Base-by-base conservation (phyloP, 768 basidiomycete genomes). In the Phylloporus sp. region DNA sequence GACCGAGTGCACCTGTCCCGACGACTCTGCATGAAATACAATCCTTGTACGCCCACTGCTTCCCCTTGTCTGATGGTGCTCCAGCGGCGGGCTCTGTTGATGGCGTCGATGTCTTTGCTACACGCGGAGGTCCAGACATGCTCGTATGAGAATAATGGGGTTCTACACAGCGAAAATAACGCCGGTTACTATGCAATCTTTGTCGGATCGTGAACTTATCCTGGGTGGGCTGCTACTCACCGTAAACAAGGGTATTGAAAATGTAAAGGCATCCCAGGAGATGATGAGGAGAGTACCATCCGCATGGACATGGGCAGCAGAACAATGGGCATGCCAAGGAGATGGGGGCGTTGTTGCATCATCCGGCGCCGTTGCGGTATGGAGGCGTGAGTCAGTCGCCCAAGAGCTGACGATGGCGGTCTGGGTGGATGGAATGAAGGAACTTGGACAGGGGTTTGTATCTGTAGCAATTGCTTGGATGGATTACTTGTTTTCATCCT, bases 11-110 rank as follows among this genome's bases (percentile, higher is more conserved):
- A 24, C 70, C 79, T 0, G 84, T 77, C 17, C 86, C 85, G 32
- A 85, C 76, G 44, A 88, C 68, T 33, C 78, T 77, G 61, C 87
- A 89, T 1, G 82, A 73, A n/a, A 85, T 56, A 50, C 86, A 89
- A 33, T 87, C 82, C 38, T 72, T 64, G 52, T 67, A 56, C 11
- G 53, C 49, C 58, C 49, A 22, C 1, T 42, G 32, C n/a, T 49
- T 42, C 23, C 22, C 43, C 6, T 52, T 54, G 29, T 48, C 55
- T 13, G 46, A 31, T 1, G 42, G 41, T 1, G 26, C 33, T 42
- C 18, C 32, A 18, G 54, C 2, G 11, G 53, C 2, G 9, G 48
- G 3, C n/a, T 44, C 46, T 9, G 28, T 29, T 4, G 41, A 42
- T 15, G 21, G 11, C 13, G 46, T 17, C 9, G 42, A 13, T 11